phyloP scores from a whole-genome alignment of 345 rosid species.

The Crucihimalaya himalaica region DNA sequence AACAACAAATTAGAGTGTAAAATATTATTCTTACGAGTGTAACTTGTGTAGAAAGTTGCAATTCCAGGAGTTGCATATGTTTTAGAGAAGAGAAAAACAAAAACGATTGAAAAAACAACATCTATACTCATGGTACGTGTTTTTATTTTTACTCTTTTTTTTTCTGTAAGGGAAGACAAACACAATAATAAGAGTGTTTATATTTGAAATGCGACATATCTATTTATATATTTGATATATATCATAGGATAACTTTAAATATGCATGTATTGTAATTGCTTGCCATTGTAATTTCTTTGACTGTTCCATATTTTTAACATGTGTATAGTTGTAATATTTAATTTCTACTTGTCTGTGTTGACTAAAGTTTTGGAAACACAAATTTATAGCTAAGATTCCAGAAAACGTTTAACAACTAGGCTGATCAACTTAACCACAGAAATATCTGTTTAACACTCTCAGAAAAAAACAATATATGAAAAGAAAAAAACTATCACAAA shows the following conservation, averaged over 20 bases:
- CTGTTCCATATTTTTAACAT: not conserved
- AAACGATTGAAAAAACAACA: slow-evolving; percentile 11
- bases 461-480: no score
- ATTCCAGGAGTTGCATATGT: slow-evolving; percentile 34
- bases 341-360: not conserved
- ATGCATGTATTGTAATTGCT: slow-evolving; percentile 13
- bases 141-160: not conserved
- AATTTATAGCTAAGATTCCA: not conserved
- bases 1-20: not conserved
- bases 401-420: not conserved
- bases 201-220: not conserved
- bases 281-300: slow-evolving; percentile 2
- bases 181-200: not conserved
- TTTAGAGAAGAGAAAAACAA: slow-evolving; percentile 17
- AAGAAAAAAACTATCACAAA: no score
- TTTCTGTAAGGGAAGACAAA: slow-evolving; percentile 4
- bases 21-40: slow-evolving; percentile 3
- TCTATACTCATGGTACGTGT: slow-evolving; percentile 3
- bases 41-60: slow-evolving; percentile 38
- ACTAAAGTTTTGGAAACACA: not conserved
- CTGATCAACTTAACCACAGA: not conserved
- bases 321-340: not conserved
- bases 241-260: not conserved
- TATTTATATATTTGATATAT: not conserved
- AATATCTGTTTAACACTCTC: not conserved